Base-by-base conservation (phyloP, 805 yeast species). In the Lipomyces orientalis region DNA sequence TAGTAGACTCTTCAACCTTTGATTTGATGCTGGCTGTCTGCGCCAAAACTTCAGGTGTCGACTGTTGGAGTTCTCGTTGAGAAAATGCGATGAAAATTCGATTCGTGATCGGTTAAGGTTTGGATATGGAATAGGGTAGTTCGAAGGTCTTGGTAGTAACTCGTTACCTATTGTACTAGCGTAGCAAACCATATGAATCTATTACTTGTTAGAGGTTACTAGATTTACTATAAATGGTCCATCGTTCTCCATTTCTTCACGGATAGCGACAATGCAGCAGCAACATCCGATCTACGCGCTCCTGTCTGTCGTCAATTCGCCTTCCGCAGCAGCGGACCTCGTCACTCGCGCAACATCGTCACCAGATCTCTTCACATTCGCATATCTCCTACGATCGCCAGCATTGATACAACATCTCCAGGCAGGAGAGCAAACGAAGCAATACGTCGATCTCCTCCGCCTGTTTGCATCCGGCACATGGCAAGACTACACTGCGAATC, bases 391-490 rank as follows among this genome's bases (percentile, higher is more conserved):
- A 22, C 34, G 33, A 43, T 39, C 58, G 29, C 62, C 64, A 12
- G 25, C 60, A 2, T 22, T 69, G 10, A 54, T n/a, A 25, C 16
- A 22, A 19, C 64, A 65, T 12, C 64, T 69, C 22, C 29, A 14
- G 14, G 12, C 55, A 19, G 6, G 58, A 6, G 25, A 54, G n/a
- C 60, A 56, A 49, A 4, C 54, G 12, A 22, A 14, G 43, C 2
- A 19, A n/a, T 65, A 66, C 43, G 22, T 35, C 12, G 35, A 37
- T 1, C 58, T 69, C 12, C 57, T 69, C 31, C 64, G 64, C 9
- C 43, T 69, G 12, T 69, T 69, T 25, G 64, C 71, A 8, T 34
- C 61, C 33, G 72, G 72, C 39, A 64, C 71, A 6, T 69, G 70
- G 72, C n/a, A 43, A 8, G 70, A 69, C 33, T 69, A 69, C 61